A percentile compares a stretch with the other conserved stretches of the same genome.
These are phyloP conservation scores for carrot (Daucus carota) DNA, from an alignment of 129 eudicot species.

Conservation along the genomic window DNA sequence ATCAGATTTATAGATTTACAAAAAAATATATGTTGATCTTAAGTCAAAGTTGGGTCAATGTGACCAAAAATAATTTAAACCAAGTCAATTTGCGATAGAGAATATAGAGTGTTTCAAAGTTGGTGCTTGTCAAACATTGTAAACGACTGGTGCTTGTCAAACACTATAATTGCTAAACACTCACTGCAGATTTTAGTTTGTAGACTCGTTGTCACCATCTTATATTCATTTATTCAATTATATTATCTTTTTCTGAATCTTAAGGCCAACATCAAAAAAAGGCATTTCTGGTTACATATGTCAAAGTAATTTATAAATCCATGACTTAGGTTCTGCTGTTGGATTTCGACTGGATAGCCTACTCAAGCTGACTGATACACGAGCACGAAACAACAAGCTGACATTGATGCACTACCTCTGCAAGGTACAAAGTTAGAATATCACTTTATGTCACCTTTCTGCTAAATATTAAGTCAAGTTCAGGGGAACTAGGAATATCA, in stretches of 20 bases:
- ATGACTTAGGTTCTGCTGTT: conserved; percentile 73
- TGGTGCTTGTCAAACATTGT: not conserved
- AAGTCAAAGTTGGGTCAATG: not conserved
- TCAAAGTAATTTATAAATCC: conserved; percentile 10
- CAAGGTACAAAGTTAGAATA: conserved; percentile 43
- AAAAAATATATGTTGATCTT: not conserved
- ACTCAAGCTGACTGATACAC: conserved; percentile 89
- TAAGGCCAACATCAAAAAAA: not conserved
- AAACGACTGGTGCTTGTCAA: not conserved
- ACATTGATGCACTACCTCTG: conserved; percentile 97
- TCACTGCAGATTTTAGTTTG: not conserved
- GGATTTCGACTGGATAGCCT: conserved; percentile 96
- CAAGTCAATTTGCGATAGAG: not conserved
- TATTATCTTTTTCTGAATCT: not conserved
- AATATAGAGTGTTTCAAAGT: not conserved
- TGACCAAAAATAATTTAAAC: not conserved
- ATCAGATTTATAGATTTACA: not conserved
- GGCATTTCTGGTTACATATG: not conserved
- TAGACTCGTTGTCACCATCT: not conserved
- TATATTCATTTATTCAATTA: not conserved
- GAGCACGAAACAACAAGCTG: conserved; percentile 74
- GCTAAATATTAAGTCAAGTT: not conserved
- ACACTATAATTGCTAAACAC: not conserved
- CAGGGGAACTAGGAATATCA: not conserved
- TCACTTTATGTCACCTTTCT: not conserved